Conservation (phyloP, 2,329 filamentous ascomycete species). For the Lojkania enalia region DNA sequence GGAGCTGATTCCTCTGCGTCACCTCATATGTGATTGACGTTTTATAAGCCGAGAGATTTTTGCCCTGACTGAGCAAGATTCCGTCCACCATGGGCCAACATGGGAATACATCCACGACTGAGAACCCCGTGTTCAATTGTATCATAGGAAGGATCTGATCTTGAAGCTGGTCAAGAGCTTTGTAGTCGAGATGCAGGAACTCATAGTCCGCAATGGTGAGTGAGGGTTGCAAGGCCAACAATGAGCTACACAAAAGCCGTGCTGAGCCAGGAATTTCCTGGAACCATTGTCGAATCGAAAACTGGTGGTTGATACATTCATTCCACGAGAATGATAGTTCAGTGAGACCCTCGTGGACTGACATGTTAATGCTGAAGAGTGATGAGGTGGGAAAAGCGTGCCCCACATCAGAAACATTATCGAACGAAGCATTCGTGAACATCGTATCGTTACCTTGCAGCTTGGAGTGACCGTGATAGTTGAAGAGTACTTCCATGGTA, state of each 20-base stretch:
- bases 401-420: not conserved
- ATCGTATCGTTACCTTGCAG: not conserved
- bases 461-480: not conserved
- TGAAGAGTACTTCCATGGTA: conserved; percentile 1
- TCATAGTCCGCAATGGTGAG: not conserved
- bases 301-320: not conserved
- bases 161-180: not conserved
- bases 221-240: not conserved
- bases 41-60: not conserved
- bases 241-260: not conserved
- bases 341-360: not conserved
- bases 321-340: not conserved
- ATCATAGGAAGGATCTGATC: not conserved
- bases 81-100: not conserved
- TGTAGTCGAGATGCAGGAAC: not conserved
- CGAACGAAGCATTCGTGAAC: not conserved
- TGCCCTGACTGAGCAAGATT: not conserved
- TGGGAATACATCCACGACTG: not conserved
- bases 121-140: not conserved
- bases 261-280: not conserved
- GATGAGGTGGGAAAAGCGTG: not conserved
- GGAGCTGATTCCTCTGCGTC: not conserved
- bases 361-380: not conserved
- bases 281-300: not conserved
- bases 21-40: not conserved